Evolutionary conservation across 1,284 basidiomycete genomes (phyloP).

Genomic region (Puccinia horiana): DNA sequence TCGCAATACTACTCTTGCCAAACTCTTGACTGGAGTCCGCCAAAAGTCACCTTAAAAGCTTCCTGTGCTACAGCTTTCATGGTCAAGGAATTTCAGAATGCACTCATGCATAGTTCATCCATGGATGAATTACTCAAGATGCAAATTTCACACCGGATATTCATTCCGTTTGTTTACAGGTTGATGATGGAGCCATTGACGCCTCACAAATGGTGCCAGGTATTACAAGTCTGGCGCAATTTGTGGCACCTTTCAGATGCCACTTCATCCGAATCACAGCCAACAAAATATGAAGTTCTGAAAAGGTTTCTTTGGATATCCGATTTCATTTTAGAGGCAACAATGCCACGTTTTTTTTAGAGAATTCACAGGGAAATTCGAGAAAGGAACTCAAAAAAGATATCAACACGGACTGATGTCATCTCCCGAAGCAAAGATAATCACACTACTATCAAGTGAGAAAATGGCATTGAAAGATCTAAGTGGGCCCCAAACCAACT

Average conservation of each 20-base stretch:
- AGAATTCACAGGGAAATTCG: too few relatives aligned
- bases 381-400: too few relatives aligned
- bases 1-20: background rate
- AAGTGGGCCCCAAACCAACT: too few relatives aligned
- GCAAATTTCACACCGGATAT: background rate
- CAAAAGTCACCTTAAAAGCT: background rate
- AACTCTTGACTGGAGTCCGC: background rate
- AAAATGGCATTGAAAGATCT: too few relatives aligned
- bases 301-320: background rate
- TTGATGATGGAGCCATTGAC: background rate
- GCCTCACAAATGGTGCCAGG: background rate
- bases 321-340: too few relatives aligned
- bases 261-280: background rate
- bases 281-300: background rate
- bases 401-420: too few relatives aligned
- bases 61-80: background rate
- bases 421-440: too few relatives aligned
- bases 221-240: background rate
- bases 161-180: background rate
- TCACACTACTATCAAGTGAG: too few relatives aligned
- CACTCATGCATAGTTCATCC: background rate
- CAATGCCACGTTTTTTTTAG: too few relatives aligned
- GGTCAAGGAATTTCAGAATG: background rate
- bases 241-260: background rate
- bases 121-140: background rate